Evolutionary conservation across 2,329 filamentous ascomycete species (phyloP).

Genomic region (Aspergillus texensis): DNA sequence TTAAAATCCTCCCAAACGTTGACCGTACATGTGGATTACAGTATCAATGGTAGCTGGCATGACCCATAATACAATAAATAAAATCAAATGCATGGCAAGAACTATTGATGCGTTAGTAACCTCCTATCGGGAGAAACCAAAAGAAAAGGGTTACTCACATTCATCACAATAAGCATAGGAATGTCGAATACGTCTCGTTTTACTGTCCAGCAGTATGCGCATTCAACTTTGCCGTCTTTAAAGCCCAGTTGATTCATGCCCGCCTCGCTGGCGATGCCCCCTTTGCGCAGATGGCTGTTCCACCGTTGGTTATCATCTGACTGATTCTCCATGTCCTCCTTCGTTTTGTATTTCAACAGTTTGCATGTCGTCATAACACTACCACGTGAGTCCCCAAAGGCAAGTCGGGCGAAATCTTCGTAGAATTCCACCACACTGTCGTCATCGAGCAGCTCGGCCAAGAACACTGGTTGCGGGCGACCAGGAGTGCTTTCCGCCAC

Average conservation of each 20-base stretch:
- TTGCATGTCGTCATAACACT: slow-evolving; percentile 82
- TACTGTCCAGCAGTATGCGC: slow-evolving; percentile 95
- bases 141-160: slow-evolving; percentile 66
- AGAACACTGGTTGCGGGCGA: slow-evolving; percentile 76
- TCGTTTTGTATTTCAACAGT: slow-evolving; percentile 85
- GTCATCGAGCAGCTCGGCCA: slow-evolving; percentile 90
- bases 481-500: slow-evolving; percentile 45
- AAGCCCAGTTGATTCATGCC: slow-evolving; percentile 79
- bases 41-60: not conserved
- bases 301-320: slow-evolving; percentile 51
- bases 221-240: slow-evolving; percentile 88
- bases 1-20: slow-evolving; percentile 1
- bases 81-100: slow-evolving; percentile 50
- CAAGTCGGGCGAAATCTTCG: slow-evolving; percentile 89
- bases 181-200: slow-evolving; percentile 98
- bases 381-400: slow-evolving; percentile 87
- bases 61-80: slow-evolving; percentile 10
- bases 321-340: slow-evolving; percentile 56
- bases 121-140: not conserved
- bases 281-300: slow-evolving; percentile 46
- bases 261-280: slow-evolving; percentile 54
- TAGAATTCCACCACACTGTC: slow-evolving; percentile 94
- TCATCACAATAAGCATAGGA: slow-evolving; percentile 97
- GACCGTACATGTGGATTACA: not conserved
- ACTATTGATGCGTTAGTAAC: slow-evolving; percentile 33